Evolutionary conservation across 140 eudicot species (phyloP), one percentile per base, ranked within the genome.

Genomic region (Bidens hawaiensis): DNA sequence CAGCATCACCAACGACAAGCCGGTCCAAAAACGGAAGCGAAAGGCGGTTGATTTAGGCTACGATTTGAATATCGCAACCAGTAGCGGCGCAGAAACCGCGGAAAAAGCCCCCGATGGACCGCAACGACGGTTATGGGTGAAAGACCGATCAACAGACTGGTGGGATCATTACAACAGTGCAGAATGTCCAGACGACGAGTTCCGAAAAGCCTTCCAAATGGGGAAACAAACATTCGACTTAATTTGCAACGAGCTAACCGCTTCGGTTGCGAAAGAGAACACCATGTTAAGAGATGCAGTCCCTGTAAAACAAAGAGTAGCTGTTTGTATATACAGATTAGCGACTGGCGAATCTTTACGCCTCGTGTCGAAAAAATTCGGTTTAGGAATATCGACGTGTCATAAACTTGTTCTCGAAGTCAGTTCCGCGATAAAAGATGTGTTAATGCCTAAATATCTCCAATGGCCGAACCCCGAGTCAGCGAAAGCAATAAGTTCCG

Each of bases 381-480:
- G 96, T 0, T 75, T 87, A 24, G 96, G 96, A 13, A 87, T 87
- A 1, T 83, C 94, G 2, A 87, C 96, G 5, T 87, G 96, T 54
- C 96, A 87, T 56, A 87, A 87, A 68, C 93, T 87, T 31, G 96
- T 87, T 36, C 86, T 87, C 12, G 96, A 87, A 68, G 96, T 87
- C 63, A 84, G 96, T 69, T 59, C 81, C 1, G 96, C 96, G 0
- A 87, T 87, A 24, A 78, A 81, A 69, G 83, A 65, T 2, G 96
- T 87, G 30, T 77, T 87, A 72, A 87, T 87, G 96, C 94, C 96
- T 0, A 87, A 79, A 66, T 87, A 84, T 28, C 71, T 87, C 1
- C 79, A 81, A 68, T 87, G 96, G 96, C 96, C 96, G 1, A 84
- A 81, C 30, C 80, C 76, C n/a, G 85, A 63, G 4, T 19, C 61